phyloP scores from a whole-genome alignment of 306 rosid species.

The Trifolium pratense region DNA sequence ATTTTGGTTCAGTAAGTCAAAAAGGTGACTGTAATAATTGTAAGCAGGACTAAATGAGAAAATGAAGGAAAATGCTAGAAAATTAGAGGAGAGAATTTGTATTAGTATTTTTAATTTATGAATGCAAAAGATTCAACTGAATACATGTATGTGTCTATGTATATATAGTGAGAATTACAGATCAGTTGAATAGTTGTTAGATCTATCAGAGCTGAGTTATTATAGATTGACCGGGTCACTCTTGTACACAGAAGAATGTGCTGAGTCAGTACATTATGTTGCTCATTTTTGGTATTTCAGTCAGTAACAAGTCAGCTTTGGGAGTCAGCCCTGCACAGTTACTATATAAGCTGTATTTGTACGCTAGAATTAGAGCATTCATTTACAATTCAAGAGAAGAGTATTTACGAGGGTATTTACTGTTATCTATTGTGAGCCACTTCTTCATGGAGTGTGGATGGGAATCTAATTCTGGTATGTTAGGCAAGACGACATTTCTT shows the following conservation, averaged over 20 bases:
- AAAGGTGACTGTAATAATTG: neutral
- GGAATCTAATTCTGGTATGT: neutral
- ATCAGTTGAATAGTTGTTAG: neutral
- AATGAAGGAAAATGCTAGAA: neutral
- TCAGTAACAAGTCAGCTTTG: neutral
- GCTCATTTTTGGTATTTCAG: conserved; percentile 11
- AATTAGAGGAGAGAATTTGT: conserved; percentile 6
- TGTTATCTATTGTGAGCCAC: neutral
- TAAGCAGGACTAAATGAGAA: neutral
- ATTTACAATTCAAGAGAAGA: neutral
- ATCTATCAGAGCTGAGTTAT: neutral
- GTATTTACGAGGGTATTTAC: neutral
- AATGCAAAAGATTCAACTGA: neutral
- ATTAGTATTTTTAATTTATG: neutral
- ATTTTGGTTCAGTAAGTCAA: no score
- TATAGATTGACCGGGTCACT: neutral
- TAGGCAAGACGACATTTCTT: neutral
- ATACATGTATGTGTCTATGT: neutral
- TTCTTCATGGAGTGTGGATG: conserved; percentile 16
- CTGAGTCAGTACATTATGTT: neutral
- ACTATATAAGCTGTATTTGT: conserved; percentile 15
- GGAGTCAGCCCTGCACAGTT: neutral
- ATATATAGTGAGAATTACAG: neutral
- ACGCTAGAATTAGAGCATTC: neutral
- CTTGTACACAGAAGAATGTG: neutral